Conservation (phyloP, 202 grass and related monocot genomes). For the Musa balbisiana region DNA sequence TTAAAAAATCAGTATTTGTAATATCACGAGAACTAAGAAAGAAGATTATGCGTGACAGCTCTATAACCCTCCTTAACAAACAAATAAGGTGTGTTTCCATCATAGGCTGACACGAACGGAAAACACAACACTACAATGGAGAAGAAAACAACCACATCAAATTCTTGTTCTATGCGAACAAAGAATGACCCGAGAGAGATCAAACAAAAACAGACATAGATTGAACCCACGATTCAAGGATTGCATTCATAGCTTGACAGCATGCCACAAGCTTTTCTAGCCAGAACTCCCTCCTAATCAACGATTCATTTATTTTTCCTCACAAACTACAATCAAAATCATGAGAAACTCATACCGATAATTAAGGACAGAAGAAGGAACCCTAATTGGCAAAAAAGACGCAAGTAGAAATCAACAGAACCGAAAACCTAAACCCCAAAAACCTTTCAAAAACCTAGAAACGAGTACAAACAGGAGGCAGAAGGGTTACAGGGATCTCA, state of each 20-base stretch:
- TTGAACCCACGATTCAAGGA: neutral
- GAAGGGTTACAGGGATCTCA: neutral
- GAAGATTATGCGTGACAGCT: too few species aligned
- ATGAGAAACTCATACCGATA: neutral
- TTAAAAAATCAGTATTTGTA: too few species aligned
- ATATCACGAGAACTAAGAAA: too few species aligned
- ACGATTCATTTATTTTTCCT: neutral
- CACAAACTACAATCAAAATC: neutral
- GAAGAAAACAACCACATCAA: too few species aligned
- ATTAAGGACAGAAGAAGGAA: neutral
- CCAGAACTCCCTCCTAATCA: neutral
- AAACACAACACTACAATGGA: too few species aligned
- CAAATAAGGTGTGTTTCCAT: too few species aligned
- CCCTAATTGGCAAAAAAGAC: neutral
- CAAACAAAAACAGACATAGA: neutral
- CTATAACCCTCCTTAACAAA: too few species aligned
- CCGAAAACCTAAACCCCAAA: neutral
- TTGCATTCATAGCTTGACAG: neutral
- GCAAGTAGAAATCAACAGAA: neutral
- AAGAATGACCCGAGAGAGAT: neutral
- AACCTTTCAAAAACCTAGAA: neutral
- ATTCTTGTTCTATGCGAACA: neutral
- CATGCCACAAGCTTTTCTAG: neutral
- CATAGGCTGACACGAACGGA: too few species aligned
- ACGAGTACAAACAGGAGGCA: neutral